Base-by-base conservation (phyloP, 768 basidiomycete genomes). In the Phaeolepiota aurea region DNA sequence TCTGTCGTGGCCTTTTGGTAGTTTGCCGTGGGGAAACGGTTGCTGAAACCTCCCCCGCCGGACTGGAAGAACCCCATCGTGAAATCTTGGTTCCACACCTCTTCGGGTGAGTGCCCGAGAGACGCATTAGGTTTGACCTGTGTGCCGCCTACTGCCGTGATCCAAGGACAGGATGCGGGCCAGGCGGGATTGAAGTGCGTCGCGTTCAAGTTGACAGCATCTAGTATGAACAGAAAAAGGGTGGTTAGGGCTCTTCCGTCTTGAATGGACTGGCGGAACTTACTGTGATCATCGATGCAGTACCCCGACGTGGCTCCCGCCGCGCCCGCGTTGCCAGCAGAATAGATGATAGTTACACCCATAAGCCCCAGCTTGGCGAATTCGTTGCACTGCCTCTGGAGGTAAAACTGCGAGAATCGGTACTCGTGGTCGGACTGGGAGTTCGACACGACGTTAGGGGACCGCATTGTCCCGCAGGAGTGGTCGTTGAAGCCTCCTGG, bases 121-220 rank as follows among this genome's bases (percentile, higher is more conserved):
- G 56, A 62, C 2, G 52, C 38, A 22, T 58, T 58, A 3, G 61
- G 54, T 15, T 63, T 62, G 18, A 72, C 50, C 46, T 66, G 66
- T 1, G 71, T 72, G 19, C 66, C 71, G 9, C 72, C 71, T 11
- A 74, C 65, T 2, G 63, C 54, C 2, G 72, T 72, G 7, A 69
- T 53, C 54, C 57, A 71, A 4, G 69, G 69, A 46, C 69, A 72
- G 0, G 63, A 54, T 4, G 47, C 58, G 7, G 70, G 33, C 12
- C 12, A 35, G 12, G 12, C 33, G 9, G 33, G 33, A 35, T 19
- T 35, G 33, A 35, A 35, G 7, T 9, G 12, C 18, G 33, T 35
- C 9, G n/a, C 33, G 16, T 35, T 35, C 25, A 28, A 28, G 16
- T 35, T 19, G 9, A 16, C 15, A 16, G 33, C 25, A 28, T 28